phyloP scores from a whole-genome alignment of 169 alveolate genomes.

The Haemoproteus tartakovskyi region DNA sequence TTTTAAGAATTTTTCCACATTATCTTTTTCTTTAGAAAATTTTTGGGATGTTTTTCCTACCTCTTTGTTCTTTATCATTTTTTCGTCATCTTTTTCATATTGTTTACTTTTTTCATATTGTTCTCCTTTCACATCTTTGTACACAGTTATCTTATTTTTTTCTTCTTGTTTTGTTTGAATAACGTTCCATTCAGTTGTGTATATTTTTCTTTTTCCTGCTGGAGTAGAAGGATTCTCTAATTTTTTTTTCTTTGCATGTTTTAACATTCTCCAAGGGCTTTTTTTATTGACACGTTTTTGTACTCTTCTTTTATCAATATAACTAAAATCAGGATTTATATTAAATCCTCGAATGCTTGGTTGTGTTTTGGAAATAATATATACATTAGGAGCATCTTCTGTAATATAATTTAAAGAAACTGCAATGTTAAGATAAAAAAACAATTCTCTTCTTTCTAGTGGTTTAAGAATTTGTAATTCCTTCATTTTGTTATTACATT shows the following conservation, averaged over 20 bases:
- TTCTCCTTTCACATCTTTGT: neutral
- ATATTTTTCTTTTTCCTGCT: too few species aligned
- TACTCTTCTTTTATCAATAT: constrained; percentile 41
- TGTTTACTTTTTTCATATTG: neutral
- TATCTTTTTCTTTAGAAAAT: too few species aligned
- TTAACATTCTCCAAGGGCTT: constrained; percentile 52
- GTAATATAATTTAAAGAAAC: constrained; percentile 30
- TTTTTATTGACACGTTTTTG: constrained; percentile 1
- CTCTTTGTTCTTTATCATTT: neutral
- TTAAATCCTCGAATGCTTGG: constrained; percentile 62
- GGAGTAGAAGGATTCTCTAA: neutral
- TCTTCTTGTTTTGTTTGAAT: too few species aligned
- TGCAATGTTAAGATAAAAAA: constrained; percentile 46
- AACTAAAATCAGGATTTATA: constrained; percentile 58
- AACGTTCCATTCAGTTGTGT: too few species aligned
- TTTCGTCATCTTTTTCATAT: too few species aligned
- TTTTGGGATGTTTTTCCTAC: too few species aligned
- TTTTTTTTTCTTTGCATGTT: constrained; percentile 36
- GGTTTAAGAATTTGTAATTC: constrained; percentile 55
- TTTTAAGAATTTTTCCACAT: too few species aligned
- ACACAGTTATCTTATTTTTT: neutral
- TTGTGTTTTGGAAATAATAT: neutral
- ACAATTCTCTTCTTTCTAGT: constrained; percentile 48
- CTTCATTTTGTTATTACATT: constrained; percentile 39
- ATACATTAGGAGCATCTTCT: constrained; percentile 27